phyloP scores from a whole-genome alignment of 768 basidiomycete genomes.

The Russula ochroleuca region DNA sequence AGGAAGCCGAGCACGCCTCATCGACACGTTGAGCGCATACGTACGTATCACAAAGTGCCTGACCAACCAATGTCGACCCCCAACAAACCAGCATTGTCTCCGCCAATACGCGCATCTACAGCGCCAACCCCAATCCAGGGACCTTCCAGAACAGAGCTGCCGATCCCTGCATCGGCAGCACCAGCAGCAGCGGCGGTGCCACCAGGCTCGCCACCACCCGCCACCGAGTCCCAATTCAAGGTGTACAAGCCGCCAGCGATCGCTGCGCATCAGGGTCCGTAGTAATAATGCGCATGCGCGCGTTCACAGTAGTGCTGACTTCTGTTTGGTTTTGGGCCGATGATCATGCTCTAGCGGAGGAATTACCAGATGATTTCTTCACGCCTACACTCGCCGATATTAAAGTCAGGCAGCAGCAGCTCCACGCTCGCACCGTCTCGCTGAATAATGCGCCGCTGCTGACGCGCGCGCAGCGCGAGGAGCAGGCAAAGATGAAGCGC shows the following conservation, averaged over 20 bases:
- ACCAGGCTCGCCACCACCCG: no score
- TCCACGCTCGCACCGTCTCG: conserved; percentile 57
- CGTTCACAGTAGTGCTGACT: neutral
- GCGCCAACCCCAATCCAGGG: neutral
- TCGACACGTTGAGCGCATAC: no score
- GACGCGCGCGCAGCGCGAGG: conserved; percentile 59
- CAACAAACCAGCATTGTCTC: neutral
- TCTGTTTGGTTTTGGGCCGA: neutral
- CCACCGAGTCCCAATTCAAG: conserved; percentile 7
- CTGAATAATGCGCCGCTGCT: conserved; percentile 68
- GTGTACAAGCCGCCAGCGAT: conserved; percentile 22
- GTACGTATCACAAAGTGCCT: no score
- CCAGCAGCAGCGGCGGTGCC: neutral
- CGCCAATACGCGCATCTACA: neutral
- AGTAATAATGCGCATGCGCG: neutral
- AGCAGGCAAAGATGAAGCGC: conserved; percentile 52
- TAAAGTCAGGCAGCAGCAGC: conserved; percentile 57
- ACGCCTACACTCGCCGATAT: conserved; percentile 67
- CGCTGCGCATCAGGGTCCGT: conserved; percentile 12
- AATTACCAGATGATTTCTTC: conserved; percentile 71
- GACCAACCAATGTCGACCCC: conserved; percentile 11
- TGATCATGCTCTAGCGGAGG: conserved; percentile 17
- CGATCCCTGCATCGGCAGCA: no score
- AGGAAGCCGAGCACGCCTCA: no score
- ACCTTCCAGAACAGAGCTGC: neutral